Base-by-base conservation (phyloP, 345 rosid genomes). In the Citrus trifoliata region DNA sequence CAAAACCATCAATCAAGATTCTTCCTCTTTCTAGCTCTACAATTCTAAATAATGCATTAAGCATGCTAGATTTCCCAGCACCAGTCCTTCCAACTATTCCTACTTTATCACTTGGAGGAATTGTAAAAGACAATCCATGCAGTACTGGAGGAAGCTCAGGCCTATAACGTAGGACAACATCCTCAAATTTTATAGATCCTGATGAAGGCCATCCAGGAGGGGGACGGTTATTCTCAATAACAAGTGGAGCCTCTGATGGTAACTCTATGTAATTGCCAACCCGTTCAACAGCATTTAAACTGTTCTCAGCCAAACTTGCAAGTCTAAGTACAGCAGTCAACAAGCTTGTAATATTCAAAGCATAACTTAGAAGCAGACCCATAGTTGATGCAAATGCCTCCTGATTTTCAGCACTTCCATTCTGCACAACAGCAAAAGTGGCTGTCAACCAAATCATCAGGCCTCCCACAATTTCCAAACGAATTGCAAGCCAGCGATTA, bases 161-260 rank as follows among this genome's bases (percentile, higher is more conserved):
- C 81, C 99, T 89, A 78, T 96, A 96, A 24, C 99, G 97, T 40
- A 96, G 89, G 86, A 96, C 91, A 82, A 93, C 98, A 76, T 92
- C 93, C 82, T 93, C 97, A 70, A 96, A 96, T 84, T 85, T 91
- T 48, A 96, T 91, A 38, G 97, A 87, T 74, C 99, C 99, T 40
- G 99, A 93, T 62, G 99, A 96, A 63, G 99, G 99, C 99, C 99
- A 96, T 65, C 89, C 98, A 2, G 98, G 98, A 85, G 99, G 98
- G 28, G 99, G 99, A 10, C 98, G 95, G 83, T 90, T 93, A 80
- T 80, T 88, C 85, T 96, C 95, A 74, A 94, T 83, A 71, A 94
- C 42, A 56, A 84, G 85, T 40, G 98, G 97, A 79, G 98, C 98
- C 84, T 96, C 99, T 35, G 97, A 89, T 76, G 97, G 95, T 85